These are phyloP conservation scores for Neurospora sp. DNA, from an alignment of 2,329 filamentous ascomycete genomes.

Conservation along the genomic window DNA sequence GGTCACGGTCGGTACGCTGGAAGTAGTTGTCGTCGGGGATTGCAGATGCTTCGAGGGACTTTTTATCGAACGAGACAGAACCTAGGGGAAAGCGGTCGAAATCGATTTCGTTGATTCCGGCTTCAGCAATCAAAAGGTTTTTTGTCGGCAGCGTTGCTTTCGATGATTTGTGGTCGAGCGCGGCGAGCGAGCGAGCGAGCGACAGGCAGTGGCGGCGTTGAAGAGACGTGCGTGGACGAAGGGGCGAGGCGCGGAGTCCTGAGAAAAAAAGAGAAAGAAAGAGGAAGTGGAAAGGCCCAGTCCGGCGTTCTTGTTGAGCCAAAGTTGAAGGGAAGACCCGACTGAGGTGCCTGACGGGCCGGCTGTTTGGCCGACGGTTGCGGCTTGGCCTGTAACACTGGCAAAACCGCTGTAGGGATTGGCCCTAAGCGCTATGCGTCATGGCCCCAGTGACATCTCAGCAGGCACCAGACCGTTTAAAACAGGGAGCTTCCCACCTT, in stretches of 20 bases:
- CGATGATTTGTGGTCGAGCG: not conserved
- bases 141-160: not conserved
- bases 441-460: not conserved
- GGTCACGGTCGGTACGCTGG: slow-evolving; percentile 2
- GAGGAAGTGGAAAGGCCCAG: not conserved
- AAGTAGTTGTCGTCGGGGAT: not conserved
- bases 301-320: not conserved
- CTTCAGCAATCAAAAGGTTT: not conserved
- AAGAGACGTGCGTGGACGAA: not conserved
- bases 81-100: not conserved
- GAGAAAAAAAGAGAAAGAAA: not conserved
- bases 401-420: not conserved
- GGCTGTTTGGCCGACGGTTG: not conserved
- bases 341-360: not conserved
- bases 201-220: not conserved
- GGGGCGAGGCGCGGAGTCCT: not conserved
- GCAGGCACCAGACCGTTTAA: not conserved
- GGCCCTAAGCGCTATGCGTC: not conserved
- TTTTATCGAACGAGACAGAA: not conserved
- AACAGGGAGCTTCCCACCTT: not conserved
- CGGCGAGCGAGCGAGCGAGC: not conserved
- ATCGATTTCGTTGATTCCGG: not conserved
- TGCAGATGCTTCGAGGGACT: not conserved
- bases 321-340: not conserved
- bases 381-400: not conserved